Percentiles rank a stretch among this genome's conserved stretches.
Evolutionary conservation across 2,329 filamentous ascomycete genomes (phyloP).

Genomic region (Cadophora gregata): DNA sequence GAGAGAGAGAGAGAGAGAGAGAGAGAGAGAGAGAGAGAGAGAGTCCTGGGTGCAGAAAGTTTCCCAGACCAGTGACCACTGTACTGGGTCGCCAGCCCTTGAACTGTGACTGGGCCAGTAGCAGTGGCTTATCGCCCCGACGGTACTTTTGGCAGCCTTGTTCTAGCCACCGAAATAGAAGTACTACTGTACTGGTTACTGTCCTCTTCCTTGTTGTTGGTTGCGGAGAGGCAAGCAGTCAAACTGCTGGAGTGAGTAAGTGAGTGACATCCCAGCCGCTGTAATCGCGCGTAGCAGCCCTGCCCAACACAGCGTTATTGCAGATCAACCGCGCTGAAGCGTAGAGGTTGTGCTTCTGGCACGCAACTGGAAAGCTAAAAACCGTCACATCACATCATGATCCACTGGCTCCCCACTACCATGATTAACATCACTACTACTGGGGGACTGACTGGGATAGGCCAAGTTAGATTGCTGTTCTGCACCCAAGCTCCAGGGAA

Average conservation of each 20-base stretch:
- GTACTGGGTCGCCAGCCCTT: not conserved
- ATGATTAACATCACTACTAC: not conserved
- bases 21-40: constrained; percentile 6
- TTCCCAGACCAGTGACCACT: not conserved
- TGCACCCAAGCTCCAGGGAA: constrained; percentile 16
- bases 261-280: constrained; percentile 6
- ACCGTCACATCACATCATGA: constrained; percentile 5
- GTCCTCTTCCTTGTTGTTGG: not conserved
- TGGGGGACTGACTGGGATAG: not conserved
- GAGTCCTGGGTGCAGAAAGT: not conserved
- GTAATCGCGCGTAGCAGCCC: constrained; percentile 15
- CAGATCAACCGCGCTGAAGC: constrained; percentile 16
- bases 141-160: constrained; percentile 11
- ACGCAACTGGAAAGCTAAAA: not conserved
- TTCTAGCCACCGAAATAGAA: constrained; percentile 10
- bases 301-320: not conserved
- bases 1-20: too few species aligned
- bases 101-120: not conserved
- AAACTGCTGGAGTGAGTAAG: not conserved
- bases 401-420: constrained; percentile 7
- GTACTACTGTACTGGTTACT: not conserved
- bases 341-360: constrained; percentile 2
- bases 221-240: not conserved
- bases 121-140: not conserved
- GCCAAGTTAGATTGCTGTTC: constrained; percentile 10